Percentiles rank a stretch among this genome's conserved stretches.
phyloP scores from a whole-genome alignment of 2,329 filamentous ascomycete species.

The Monilinia fructicola region DNA sequence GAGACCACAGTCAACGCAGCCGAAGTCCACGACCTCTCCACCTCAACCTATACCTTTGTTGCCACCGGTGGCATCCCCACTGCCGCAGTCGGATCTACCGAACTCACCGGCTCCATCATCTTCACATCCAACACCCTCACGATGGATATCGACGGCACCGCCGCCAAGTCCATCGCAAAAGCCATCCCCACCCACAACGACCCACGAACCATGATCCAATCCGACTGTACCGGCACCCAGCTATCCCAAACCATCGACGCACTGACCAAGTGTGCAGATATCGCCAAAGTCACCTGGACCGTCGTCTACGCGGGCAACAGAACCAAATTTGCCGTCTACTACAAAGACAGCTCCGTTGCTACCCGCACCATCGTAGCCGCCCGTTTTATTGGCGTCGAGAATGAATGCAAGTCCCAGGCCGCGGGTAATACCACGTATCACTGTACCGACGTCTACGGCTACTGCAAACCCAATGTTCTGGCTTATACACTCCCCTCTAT shows the following conservation, averaged over 20 bases:
- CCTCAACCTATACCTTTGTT: conserved; percentile 57
- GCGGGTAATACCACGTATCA: conserved; percentile 53
- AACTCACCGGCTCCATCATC: conserved; percentile 54
- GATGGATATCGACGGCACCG: conserved; percentile 55
- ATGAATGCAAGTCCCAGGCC: conserved; percentile 54
- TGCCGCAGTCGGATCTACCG: conserved; percentile 51
- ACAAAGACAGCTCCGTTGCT: conserved; percentile 55
- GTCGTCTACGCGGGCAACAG: conserved; percentile 52
- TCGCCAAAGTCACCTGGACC: conserved; percentile 53
- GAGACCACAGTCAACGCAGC: conserved; percentile 48
- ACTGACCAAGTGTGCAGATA: conserved; percentile 52
- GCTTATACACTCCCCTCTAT: conserved; percentile 59
- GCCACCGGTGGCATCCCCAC: conserved; percentile 57
- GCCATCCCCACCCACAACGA: conserved; percentile 44
- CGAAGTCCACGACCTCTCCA: conserved; percentile 45
- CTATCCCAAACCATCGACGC: conserved; percentile 43
- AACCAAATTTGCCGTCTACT: conserved; percentile 59
- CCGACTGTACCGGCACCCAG: conserved; percentile 54
- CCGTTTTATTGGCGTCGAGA: conserved; percentile 53
- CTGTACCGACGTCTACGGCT: conserved; percentile 57
- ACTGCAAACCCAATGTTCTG: conserved; percentile 52
- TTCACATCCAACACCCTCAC: conserved; percentile 60
- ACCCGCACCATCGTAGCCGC: conserved; percentile 51
- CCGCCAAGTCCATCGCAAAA: conserved; percentile 45
- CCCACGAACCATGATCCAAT: conserved; percentile 54